Evolutionary conservation across 495 filamentous ascomycete species (phyloP).

Genomic region (Trichoderma erinaceum): DNA sequence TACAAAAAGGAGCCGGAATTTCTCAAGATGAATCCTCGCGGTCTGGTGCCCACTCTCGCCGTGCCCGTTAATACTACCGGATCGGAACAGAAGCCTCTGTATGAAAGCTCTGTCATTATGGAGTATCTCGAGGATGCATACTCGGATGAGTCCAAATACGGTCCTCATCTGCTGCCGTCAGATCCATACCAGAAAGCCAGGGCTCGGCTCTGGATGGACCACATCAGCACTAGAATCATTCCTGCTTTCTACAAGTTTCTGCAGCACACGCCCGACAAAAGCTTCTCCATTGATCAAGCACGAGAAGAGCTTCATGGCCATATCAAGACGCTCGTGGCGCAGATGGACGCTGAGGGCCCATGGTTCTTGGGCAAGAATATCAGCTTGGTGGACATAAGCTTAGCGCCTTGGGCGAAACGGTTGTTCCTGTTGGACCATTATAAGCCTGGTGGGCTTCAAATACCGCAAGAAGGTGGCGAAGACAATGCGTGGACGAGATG

Average conservation of each 20-base stretch:
- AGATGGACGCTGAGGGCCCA: slow-evolving; percentile 53
- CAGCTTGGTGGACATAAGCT: slow-evolving; percentile 54
- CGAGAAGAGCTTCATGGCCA: slow-evolving; percentile 43
- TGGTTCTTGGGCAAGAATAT: slow-evolving; percentile 57
- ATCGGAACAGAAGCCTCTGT: slow-evolving; percentile 50
- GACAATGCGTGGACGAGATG: slow-evolving; percentile 55
- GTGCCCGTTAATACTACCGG: slow-evolving; percentile 23
- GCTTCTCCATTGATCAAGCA: slow-evolving; percentile 36
- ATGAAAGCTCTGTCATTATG: slow-evolving; percentile 60
- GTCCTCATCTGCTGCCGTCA: slow-evolving; percentile 48
- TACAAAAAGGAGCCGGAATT: slow-evolving; percentile 61
- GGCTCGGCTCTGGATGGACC: slow-evolving; percentile 63
- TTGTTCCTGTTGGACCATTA: slow-evolving; percentile 67
- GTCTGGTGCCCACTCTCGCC: slow-evolving; percentile 60
- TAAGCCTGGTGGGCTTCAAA: slow-evolving; percentile 53
- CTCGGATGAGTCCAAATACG: slow-evolving; percentile 21
- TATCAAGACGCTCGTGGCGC: slow-evolving; percentile 49
- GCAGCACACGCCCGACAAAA: slow-evolving; percentile 52
- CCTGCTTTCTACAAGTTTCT: slow-evolving; percentile 59
- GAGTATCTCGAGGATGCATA: slow-evolving; percentile 68
- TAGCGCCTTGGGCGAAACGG: slow-evolving; percentile 62
- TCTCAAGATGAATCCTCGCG: slow-evolving; percentile 60
- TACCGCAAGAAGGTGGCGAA: slow-evolving; percentile 39
- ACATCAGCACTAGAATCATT: slow-evolving; percentile 55
- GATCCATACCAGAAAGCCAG: slow-evolving; percentile 52